Conservation (phyloP, 129 eudicot species). For the Flaveria bidentis region DNA sequence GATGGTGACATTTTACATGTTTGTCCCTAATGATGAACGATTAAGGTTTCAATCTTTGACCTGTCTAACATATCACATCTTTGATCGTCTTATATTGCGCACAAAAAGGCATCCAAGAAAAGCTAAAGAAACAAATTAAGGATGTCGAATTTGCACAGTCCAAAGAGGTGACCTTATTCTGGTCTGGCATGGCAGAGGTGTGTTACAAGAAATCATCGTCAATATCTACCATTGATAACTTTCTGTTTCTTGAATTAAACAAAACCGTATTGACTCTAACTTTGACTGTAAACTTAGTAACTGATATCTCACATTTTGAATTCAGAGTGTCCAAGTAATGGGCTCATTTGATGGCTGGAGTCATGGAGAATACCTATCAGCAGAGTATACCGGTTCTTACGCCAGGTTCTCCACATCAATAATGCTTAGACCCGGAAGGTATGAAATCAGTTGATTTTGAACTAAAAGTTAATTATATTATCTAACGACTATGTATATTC, state of each 20-base stretch:
- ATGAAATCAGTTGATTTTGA: neutral
- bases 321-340: constrained; percentile 93
- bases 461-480: neutral
- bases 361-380: constrained; percentile 85
- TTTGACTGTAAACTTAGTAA: neutral
- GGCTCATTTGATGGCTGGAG: constrained; percentile 97
- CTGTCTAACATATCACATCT: constrained; percentile 1
- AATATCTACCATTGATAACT: neutral
- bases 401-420: constrained; percentile 69
- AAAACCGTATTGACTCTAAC: neutral
- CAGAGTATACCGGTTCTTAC: constrained; percentile 77
- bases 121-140: constrained; percentile 65
- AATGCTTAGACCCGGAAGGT: constrained; percentile 96
- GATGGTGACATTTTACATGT: constrained; percentile 10
- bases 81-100: constrained; percentile 20
- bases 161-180: constrained; percentile 69
- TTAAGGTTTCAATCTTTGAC: constrained; percentile 13
- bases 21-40: neutral
- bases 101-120: constrained; percentile 63
- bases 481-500: neutral
- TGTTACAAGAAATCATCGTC: constrained; percentile 18
- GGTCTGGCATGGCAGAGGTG: constrained; percentile 99
- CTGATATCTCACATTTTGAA: constrained; percentile 16
- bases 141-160: constrained; percentile 76
- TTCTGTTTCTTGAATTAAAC: neutral